Conservation (phyloP, 352 stramenopile species). For the Phytopythium sindhum region DNA sequence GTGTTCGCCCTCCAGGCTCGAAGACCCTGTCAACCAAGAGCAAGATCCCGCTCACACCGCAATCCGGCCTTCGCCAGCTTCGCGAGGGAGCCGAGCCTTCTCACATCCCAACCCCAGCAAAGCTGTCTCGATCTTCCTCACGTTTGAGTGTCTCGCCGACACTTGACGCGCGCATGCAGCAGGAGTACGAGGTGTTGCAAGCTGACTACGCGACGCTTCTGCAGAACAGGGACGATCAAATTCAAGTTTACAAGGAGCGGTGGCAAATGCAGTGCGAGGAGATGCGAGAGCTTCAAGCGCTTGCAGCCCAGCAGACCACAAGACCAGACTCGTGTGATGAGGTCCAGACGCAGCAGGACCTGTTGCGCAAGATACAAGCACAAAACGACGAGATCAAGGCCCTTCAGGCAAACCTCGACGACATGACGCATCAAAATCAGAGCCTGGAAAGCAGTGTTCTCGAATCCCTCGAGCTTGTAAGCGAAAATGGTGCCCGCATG, state of each 20-base stretch:
- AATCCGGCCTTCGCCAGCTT: not conserved
- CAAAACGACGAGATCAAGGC: not conserved
- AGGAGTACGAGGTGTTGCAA: not conserved
- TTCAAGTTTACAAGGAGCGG: not conserved
- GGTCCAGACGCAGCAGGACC: not conserved
- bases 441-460: slow-evolving; percentile 2
- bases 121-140: not conserved
- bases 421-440: slow-evolving; percentile 3
- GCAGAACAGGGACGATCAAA: not conserved
- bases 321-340: not conserved
- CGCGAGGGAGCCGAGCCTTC: not conserved
- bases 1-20: not conserved
- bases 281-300: not conserved
- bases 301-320: not conserved
- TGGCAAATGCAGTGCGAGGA: slow-evolving; percentile 4
- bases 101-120: not conserved
- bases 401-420: slow-evolving; percentile 3
- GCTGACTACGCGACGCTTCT: not conserved
- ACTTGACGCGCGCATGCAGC: not conserved
- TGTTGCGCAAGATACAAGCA: not conserved
- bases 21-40: not conserved
- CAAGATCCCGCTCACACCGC: not conserved
- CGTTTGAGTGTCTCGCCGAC: not conserved
- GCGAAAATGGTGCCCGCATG: slow-evolving; percentile 10
- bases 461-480: slow-evolving; percentile 6